phyloP scores from a whole-genome alignment of 2,329 filamentous ascomycete species.

The Fusarium tupiense region DNA sequence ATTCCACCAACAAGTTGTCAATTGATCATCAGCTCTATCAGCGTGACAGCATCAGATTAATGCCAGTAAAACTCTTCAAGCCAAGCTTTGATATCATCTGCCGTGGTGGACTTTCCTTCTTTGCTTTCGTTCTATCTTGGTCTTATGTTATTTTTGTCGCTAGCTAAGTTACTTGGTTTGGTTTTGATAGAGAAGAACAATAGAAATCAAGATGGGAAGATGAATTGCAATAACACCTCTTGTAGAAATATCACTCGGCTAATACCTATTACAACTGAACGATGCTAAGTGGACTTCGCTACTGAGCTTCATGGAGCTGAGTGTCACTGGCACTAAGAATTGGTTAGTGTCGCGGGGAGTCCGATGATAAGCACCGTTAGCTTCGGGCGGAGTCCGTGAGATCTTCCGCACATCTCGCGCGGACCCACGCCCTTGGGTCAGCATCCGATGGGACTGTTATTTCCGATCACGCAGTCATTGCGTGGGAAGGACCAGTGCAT shows the following conservation, averaged over 20 bases:
- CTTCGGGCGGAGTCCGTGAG: neutral
- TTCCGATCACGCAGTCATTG: neutral
- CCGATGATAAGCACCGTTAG: neutral
- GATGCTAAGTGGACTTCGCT: neutral
- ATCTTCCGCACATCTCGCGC: neutral
- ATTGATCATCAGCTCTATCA: neutral
- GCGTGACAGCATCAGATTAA: neutral
- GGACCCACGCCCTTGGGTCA: neutral
- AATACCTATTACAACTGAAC: too few species aligned
- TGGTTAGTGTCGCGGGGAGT: too few species aligned
- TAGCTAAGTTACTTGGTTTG: too few species aligned
- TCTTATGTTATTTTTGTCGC: too few species aligned
- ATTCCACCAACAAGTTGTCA: neutral
- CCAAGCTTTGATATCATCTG: neutral
- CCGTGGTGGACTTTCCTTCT: rapidly evolving
- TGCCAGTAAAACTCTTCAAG: too few species aligned
- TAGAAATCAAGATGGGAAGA: rapidly evolving
- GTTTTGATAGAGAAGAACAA: rapidly evolving
- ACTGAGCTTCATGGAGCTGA: neutral
- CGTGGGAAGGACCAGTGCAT: neutral
- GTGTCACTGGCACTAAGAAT: neutral
- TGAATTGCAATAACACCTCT: rapidly evolving
- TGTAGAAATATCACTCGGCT: neutral
- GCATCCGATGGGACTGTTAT: neutral
- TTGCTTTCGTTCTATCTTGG: neutral